Evolutionary conservation across 2,329 filamentous ascomycete genomes (phyloP).

Genomic region (Cordyceps tenuipes): DNA sequence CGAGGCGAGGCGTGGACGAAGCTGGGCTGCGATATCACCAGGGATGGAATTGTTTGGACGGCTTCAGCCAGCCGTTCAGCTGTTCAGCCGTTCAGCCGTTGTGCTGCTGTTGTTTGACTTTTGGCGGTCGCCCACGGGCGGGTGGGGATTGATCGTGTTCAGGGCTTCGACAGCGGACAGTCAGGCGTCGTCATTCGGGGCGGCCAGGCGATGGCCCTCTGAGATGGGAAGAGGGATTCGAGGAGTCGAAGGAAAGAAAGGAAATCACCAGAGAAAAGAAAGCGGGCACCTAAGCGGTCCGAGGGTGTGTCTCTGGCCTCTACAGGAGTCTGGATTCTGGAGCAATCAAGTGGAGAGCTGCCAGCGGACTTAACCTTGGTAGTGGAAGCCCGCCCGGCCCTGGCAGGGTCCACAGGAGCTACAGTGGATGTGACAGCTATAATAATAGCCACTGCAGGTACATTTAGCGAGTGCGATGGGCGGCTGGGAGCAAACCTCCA

Average conservation of each 20-base stretch:
- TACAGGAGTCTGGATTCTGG: background rate
- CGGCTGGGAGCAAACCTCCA: too few relatives aligned
- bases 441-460: too few relatives aligned
- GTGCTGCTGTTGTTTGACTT: background rate
- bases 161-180: background rate
- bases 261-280: background rate
- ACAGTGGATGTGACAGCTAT: background rate
- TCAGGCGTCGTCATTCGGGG: background rate
- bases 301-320: constrained; percentile 1
- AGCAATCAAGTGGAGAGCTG: constrained; percentile 4
- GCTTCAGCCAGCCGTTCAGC: background rate
- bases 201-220: constrained; percentile 5
- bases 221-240: background rate
- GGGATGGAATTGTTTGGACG: constrained; percentile 4
- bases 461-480: too few relatives aligned
- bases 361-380: background rate
- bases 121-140: background rate
- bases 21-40: background rate
- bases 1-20: background rate
- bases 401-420: background rate
- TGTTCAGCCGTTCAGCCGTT: background rate
- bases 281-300: background rate
- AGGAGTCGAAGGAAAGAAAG: background rate
- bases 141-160: background rate
- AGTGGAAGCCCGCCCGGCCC: background rate